phyloP scores from a whole-genome alignment of 2,329 filamentous ascomycete genomes.

The Verticillium albo-atrum region DNA sequence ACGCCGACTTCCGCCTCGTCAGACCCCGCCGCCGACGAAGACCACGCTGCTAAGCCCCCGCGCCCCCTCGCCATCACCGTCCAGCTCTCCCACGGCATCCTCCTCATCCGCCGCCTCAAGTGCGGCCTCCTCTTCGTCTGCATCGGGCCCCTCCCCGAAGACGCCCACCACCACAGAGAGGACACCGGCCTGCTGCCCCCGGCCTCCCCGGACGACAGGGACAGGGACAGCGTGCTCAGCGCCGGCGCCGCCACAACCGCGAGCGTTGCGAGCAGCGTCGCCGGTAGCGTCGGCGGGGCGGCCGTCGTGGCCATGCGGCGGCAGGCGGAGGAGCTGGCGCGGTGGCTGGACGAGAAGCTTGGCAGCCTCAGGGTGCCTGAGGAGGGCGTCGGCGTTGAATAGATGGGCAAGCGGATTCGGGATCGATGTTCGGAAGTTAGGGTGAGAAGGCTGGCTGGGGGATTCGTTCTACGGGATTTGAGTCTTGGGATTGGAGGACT shows the following conservation, averaged over 20 bases:
- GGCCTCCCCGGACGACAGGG: constrained; percentile 37
- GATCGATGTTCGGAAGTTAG: no score
- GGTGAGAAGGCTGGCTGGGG: no score
- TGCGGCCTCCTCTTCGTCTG: constrained; percentile 61
- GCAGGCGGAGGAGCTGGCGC: constrained; percentile 54
- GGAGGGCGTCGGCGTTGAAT: constrained; percentile 39
- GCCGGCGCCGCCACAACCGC: constrained; percentile 39
- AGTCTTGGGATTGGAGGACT: not conserved
- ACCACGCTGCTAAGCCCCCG: constrained; percentile 12
- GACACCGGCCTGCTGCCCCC: constrained; percentile 9
- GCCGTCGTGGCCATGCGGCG: constrained; percentile 48
- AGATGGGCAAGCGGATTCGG: not conserved
- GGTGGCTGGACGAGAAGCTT: constrained; percentile 57
- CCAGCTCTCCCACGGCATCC: constrained; percentile 53
- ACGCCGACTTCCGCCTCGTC: constrained; percentile 11
- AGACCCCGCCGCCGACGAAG: not conserved
- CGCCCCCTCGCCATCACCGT: constrained; percentile 47
- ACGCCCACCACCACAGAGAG: constrained; percentile 7
- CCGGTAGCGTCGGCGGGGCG: constrained; percentile 33
- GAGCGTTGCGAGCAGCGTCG: constrained; percentile 31
- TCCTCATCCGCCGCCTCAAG: constrained; percentile 52
- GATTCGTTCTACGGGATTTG: not conserved
- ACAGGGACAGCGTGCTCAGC: constrained; percentile 43
- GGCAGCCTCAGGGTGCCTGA: constrained; percentile 48
- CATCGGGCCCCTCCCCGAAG: constrained; percentile 41